Evolutionary conservation across 805 yeast genomes (phyloP), one percentile per base, ranked within the genome.

Genomic region (Candida wancherniae): DNA sequence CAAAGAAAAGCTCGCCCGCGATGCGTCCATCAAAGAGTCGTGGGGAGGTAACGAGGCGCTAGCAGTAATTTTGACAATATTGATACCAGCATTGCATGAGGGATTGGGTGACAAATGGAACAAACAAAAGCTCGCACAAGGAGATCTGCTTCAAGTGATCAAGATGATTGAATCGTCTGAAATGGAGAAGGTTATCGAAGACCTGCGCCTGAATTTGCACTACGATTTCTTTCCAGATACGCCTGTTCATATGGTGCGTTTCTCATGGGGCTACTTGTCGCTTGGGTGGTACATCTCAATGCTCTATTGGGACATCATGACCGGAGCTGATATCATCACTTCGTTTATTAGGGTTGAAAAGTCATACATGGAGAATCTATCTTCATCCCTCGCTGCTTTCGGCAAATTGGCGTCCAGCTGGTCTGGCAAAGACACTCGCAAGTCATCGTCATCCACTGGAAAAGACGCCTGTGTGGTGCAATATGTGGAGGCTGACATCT

Each of bases 231-330:
- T 67, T 19, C 68, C 73, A 0, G 56, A 53, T 11, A 55, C 69
- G 0, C 59, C 62, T 3, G 65, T 74, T 5, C 55, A 56, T 18
- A 45, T 69, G 3, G 58, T 80, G 39, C 62, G 51, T 36, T 80
- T 84, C 43, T 51, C 58, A 4, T 84, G 94, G 94, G 69, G 73
- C 22, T 60, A 59, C 31, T 48, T 67, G 15, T 76, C 84, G 0
- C 57, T 83, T 15, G 88, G 87, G 0, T 84, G 94, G 94, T 84
- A 84, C 53, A 66, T 71, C 22, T 69, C 82, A 4, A 59, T 81
- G 7, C 46, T 84, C 15, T 81, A 84, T 78, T 75, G 78, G 2
- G 57, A 63, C 19, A 67, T 81, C 0, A 81, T 67, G 44, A 42
- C 50, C 31, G 38, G 58, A 7, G 13, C 31, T 3, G 48, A 43